A percentile compares a stretch with the other conserved stretches of the same genome.
phyloP scores from a whole-genome alignment of 352 stramenopile species.

The Globisporangium barbulae region DNA sequence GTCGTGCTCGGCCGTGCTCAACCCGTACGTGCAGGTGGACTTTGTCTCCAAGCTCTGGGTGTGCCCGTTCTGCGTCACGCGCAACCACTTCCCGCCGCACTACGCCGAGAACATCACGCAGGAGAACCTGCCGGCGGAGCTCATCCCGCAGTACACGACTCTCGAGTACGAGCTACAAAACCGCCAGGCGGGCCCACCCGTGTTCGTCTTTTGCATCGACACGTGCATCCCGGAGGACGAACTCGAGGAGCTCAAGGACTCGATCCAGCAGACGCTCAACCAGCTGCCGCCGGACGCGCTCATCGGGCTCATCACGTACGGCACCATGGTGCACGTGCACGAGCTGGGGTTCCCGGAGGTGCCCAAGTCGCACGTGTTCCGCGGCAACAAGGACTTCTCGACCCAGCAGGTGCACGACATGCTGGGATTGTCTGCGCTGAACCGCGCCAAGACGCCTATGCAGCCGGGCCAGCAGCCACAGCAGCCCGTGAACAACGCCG shows the following conservation, averaged over 20 bases:
- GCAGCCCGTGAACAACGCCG: constrained; percentile 80
- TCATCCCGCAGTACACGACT: constrained; percentile 99
- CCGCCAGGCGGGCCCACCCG: constrained; percentile 90
- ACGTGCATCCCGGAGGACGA: constrained; percentile 97
- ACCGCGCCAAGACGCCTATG: constrained; percentile 45
- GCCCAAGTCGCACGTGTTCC: constrained; percentile 98
- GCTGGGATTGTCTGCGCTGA: constrained; percentile 85
- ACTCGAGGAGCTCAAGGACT: constrained; percentile 98
- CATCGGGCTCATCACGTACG: constrained; percentile 98
- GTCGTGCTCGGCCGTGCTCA: constrained; percentile 96
- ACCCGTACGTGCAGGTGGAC: constrained; percentile 99
- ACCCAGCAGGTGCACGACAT: constrained; percentile 95
- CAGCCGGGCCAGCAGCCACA: constrained; percentile 62
- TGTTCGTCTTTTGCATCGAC: constrained; percentile 99
- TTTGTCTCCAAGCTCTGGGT: constrained; percentile 99
- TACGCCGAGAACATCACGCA: constrained; percentile 97
- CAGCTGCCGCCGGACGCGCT: constrained; percentile 96
- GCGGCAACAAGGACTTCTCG: constrained; percentile 98
- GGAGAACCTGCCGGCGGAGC: constrained; percentile 97
- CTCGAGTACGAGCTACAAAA: constrained; percentile 98
- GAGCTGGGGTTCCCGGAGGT: constrained; percentile 96
- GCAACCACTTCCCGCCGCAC: constrained; percentile 98
- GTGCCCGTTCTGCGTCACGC: constrained; percentile 98
- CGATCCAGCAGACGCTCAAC: constrained; percentile 97
- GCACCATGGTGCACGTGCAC: constrained; percentile 99